Percentiles rank a stretch among this genome's conserved stretches.
Conservation (phyloP, 768 basidiomycete genomes). For the Agrocybe praecox region DNA sequence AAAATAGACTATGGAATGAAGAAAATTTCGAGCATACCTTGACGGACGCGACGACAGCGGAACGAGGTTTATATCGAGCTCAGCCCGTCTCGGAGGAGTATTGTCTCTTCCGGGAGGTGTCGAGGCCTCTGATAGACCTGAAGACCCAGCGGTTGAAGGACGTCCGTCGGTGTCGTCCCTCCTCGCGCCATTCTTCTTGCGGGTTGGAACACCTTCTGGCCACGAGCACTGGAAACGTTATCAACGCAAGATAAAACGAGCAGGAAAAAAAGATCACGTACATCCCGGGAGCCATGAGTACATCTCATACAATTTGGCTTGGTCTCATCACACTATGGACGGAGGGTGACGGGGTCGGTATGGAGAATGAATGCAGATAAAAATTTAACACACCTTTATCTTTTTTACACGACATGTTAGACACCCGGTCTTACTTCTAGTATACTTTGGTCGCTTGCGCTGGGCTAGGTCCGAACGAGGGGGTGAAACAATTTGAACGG, state of each 20-base stretch:
- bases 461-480: constrained; percentile 51
- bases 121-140: constrained; percentile 70
- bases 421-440: constrained; percentile 93
- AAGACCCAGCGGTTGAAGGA: constrained; percentile 78
- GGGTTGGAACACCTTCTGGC: constrained; percentile 77
- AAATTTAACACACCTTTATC: constrained; percentile 70
- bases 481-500: constrained; percentile 50
- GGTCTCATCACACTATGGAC: constrained; percentile 80
- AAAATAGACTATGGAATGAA: constrained; percentile 13
- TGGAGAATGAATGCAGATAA: background rate
- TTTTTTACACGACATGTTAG: constrained; percentile 93
- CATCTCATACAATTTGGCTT: constrained; percentile 89
- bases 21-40: constrained; percentile 30
- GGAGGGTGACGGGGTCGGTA: background rate
- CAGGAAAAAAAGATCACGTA: constrained; percentile 33
- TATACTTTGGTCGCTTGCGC: constrained; percentile 90
- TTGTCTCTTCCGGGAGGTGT: constrained; percentile 71
- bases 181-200: constrained; percentile 63
- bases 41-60: constrained; percentile 43
- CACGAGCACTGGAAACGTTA: constrained; percentile 66
- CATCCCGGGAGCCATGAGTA: constrained; percentile 82
- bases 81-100: constrained; percentile 60
- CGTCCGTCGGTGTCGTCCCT: constrained; percentile 64
- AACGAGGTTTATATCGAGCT: constrained; percentile 40
- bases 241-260: background rate